Evolutionary conservation across 192 early-diverging fungal genomes (phyloP), one percentile per base, ranked within the genome.

Genomic region (Physocladia obscura): DNA sequence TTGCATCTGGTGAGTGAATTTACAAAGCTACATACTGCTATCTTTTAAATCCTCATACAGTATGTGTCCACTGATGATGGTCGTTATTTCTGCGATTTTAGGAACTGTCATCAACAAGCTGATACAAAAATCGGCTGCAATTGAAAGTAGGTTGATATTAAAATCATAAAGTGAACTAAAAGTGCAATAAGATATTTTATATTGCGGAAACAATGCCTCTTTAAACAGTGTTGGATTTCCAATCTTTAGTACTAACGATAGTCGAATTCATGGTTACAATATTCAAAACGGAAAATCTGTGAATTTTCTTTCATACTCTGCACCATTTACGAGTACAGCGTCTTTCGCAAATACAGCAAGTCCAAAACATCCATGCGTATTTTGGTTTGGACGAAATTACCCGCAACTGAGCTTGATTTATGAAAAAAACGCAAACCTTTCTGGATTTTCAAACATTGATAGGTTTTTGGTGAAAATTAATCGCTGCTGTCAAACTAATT

Each of bases 31-130:
- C n/a, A n/a, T n/a, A n/a, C n/a, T n/a, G n/a, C n/a, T n/a, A n/a
- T n/a, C n/a, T n/a, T n/a, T n/a, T n/a, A n/a, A n/a, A n/a, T n/a
- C n/a, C n/a, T n/a, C n/a, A n/a, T n/a, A n/a, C n/a, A n/a, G 59
- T 24, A 8, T 37, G 5, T 91, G 89, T 63, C 88, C 88, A 0
- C 67, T 90, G 13, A 55, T 89, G 34, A 89, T 91, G 88, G 86
- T 90, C 37, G 68, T 81, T 5, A 81, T 90, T 30, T 78, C 86
- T 6, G 76, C 75, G 47, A 62, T 89, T 1, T 62, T 89, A 70
- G 87, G 87, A 27, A 79, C 77, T 31, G 74, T 87, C 11, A 75
- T 91, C 55, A 71, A 78, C 21, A 31, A 37, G n/a, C 39, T 90
- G 32, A 82, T 90, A 57, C 61, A 63, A 37, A 79, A 79, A 36